Conservation (phyloP, 2,329 filamentous ascomycete species). For the Colletotrichum orbiculare region DNA sequence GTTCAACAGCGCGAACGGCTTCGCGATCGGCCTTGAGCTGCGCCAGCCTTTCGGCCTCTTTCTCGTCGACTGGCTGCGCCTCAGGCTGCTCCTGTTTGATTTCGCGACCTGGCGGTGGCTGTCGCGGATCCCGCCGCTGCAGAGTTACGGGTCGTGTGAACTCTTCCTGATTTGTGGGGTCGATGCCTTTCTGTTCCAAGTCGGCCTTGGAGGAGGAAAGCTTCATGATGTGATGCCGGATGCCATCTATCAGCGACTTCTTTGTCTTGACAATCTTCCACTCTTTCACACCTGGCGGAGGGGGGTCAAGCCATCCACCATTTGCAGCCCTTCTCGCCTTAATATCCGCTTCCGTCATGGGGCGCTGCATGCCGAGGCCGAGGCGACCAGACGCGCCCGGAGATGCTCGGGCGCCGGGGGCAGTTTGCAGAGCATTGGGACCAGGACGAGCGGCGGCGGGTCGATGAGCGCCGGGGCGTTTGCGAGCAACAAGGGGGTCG, state of each 20-base stretch:
- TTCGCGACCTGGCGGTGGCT: slow-evolving; percentile 71
- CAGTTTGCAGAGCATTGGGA: slow-evolving; percentile 39
- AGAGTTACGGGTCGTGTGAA: slow-evolving; percentile 90
- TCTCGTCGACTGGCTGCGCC: slow-evolving; percentile 60
- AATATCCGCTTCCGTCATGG: slow-evolving; percentile 41
- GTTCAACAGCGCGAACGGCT: slow-evolving; percentile 85
- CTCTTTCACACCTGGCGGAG: slow-evolving; percentile 52
- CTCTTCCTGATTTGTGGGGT: slow-evolving; percentile 76
- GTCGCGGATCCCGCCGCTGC: slow-evolving; percentile 87
- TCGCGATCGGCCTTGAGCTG: slow-evolving; percentile 83
- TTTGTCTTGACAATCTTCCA: slow-evolving; percentile 83
- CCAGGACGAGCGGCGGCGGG: slow-evolving; percentile 42
- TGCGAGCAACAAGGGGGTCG: slow-evolving; percentile 74
- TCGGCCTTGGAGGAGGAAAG: slow-evolving; percentile 69
- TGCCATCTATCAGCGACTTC: slow-evolving; percentile 78
- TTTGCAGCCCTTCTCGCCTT: slow-evolving; percentile 44
- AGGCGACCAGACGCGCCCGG: slow-evolving; percentile 22
- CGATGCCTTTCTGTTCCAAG: slow-evolving; percentile 67
- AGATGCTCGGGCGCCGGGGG: slow-evolving; percentile 35
- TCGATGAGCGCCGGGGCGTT: slow-evolving; percentile 55
- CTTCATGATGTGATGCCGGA: slow-evolving; percentile 89
- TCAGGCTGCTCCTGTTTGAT: slow-evolving; percentile 68
- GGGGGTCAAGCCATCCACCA: slow-evolving; percentile 68
- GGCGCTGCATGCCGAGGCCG: slow-evolving; percentile 31
- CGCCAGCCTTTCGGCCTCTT: slow-evolving; percentile 72